These are phyloP conservation scores for Curvularia lunata DNA, from an alignment of 2,329 filamentous ascomycete genomes.

Conservation along the genomic window DNA sequence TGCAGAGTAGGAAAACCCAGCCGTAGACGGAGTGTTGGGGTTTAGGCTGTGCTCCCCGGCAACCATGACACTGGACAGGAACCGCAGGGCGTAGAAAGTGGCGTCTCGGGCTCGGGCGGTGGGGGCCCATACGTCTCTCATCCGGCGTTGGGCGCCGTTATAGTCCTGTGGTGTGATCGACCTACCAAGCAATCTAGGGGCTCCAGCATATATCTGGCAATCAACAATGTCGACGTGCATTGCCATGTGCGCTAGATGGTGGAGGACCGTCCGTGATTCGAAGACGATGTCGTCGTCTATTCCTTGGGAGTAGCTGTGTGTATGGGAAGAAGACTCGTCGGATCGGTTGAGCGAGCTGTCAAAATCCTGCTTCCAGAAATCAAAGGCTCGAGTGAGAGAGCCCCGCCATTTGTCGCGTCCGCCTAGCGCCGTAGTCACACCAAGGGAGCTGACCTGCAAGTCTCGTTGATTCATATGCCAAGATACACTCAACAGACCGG, in stretches of 20 bases:
- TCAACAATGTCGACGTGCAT: slow-evolving; percentile 98
- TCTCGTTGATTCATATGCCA: slow-evolving; percentile 99
- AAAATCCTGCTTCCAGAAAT: slow-evolving; percentile 92
- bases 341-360: slow-evolving; percentile 76
- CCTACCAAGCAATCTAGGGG: slow-evolving; percentile 82
- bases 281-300: slow-evolving; percentile 73
- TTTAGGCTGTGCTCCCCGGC: slow-evolving; percentile 58
- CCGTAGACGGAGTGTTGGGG: slow-evolving; percentile 34
- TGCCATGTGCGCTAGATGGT: slow-evolving; percentile 95
- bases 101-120: slow-evolving; percentile 88
- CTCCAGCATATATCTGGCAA: slow-evolving; percentile 92
- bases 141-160: slow-evolving; percentile 76
- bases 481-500: slow-evolving; percentile 87
- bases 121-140: slow-evolving; percentile 89
- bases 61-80: slow-evolving; percentile 82
- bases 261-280: slow-evolving; percentile 85
- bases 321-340: slow-evolving; percentile 41
- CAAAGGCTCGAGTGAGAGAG: slow-evolving; percentile 84
- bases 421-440: slow-evolving; percentile 78
- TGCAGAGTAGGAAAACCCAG: slow-evolving; percentile 69
- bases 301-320: slow-evolving; percentile 41
- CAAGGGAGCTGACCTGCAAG: slow-evolving; percentile 86
- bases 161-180: slow-evolving; percentile 84
- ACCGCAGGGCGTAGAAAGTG: slow-evolving; percentile 88
- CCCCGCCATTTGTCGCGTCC: slow-evolving; percentile 90